Conservation (phyloP, 225 moss, liverwort and hornwort species). For the Sphagnum contortum region DNA sequence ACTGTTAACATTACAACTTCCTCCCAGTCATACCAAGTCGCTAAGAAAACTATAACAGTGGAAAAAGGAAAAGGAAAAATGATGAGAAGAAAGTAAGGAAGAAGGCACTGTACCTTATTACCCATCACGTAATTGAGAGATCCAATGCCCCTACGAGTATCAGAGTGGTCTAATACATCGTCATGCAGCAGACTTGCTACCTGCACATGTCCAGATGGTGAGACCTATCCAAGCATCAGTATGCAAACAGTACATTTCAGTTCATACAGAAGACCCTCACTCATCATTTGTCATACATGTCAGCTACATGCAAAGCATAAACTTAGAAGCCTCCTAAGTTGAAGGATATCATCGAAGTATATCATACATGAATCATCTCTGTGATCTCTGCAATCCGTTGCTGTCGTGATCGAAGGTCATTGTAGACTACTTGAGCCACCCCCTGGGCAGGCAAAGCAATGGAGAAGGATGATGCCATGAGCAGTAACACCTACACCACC, state of each 20-base stretch:
- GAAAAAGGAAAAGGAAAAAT: no score
- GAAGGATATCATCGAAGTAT: no score
- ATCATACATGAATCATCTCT: slow-evolving; percentile 90
- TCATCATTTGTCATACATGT: no score
- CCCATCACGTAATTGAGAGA: slow-evolving; percentile 81
- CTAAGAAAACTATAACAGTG: no score
- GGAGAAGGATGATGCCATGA: slow-evolving; percentile 73
- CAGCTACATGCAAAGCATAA: no score
- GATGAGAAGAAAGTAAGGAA: no score
- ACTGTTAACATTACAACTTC: no score
- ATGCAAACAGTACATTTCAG: no score
- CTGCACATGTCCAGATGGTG: slow-evolving; percentile 21
- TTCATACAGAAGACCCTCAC: no score
- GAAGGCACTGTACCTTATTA: slow-evolving; percentile 50
- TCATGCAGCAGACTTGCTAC: slow-evolving; percentile 89
- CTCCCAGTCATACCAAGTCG: no score
- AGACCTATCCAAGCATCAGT: no score
- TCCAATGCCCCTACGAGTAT: slow-evolving; percentile 70
- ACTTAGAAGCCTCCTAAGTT: no score
- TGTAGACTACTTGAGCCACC: neutral
- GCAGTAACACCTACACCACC: slow-evolving; percentile 56
- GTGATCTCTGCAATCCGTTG: slow-evolving; percentile 73
- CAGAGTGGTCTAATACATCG: slow-evolving; percentile 81
- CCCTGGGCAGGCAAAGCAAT: slow-evolving; percentile 9
- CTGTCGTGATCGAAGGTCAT: slow-evolving; percentile 57